Evolutionary conservation across 2,329 filamentous ascomycete genomes (phyloP), one percentile per base, ranked within the genome.

Genomic region (Xylariomycetidae sp.): DNA sequence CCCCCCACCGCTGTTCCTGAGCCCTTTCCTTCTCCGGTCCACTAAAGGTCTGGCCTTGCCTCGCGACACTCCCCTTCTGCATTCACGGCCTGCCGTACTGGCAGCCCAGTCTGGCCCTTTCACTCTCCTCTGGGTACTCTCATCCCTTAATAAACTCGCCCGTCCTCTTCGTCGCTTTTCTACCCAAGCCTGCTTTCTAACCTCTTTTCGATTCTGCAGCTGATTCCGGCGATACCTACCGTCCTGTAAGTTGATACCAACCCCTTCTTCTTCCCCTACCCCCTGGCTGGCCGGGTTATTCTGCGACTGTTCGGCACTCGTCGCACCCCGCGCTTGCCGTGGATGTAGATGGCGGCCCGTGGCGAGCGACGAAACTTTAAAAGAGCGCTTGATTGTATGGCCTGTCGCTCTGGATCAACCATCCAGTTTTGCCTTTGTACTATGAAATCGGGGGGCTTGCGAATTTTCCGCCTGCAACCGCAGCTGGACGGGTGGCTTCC

Each of bases 181-280:
- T 12, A 12, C 24, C 16, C 26, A 17, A 17, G 15, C 15, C 10
- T 17, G 7, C n/a, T 29, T 56, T 65, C 63, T 71, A 63, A 67
- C 64, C 50, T 42, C 37, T 24, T 34, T 44, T 52, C 48, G 43
- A 43, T 43, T 58, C 46, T 35, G 25, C 59, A 77, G 74, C 74
- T 58, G 74, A 77, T 52, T 68, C 70, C 50, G 70, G 70, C 60
- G 73, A 78, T 53, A 77, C 63, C 45, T 78, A 77, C 59, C 72
- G 74, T 58, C 71, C 73, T 53, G 74, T 59, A 44, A 58, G 53
- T 56, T 20, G n/a, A n/a, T n/a, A n/a, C n/a, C n/a, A n/a, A n/a
- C n/a, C n/a, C n/a, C n/a, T n/a, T n/a, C n/a, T n/a, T n/a, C n/a
- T n/a, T n/a, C n/a, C n/a, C n/a, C n/a, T n/a, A n/a, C n/a, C n/a